Base-by-base conservation (phyloP, 1,284 basidiomycete species). In the Lentinus polychrous region DNA sequence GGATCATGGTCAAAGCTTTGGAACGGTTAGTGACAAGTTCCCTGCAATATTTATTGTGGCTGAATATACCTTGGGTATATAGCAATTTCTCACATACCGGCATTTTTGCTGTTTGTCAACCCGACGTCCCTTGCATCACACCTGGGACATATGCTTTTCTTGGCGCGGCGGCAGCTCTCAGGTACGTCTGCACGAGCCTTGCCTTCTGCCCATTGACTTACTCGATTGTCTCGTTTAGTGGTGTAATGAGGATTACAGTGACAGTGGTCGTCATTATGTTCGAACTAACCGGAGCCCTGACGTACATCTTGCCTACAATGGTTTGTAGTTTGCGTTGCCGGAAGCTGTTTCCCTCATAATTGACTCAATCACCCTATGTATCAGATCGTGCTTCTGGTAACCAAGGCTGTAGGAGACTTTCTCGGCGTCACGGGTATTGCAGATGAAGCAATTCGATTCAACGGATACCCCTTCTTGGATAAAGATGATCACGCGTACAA, bases 261-360 rank as follows among this genome's bases (percentile, higher is more conserved):
- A 93, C 94, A 0, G 94, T 99, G 1, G 96, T 98, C 1, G 96
- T 99, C 47, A 97, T 99, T 68, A 99, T 99, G 94, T 98, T 98
- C 65, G 96, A 99, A 64, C 76, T 99, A n/a, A 99, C 96, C 1
- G 96, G 96, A 8, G 95, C 96, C 1, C 68, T 99, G 58, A 98
- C 94, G 10, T 99, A 99, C 66, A 96, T 99, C 57, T 70, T 99
- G 23, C 96, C 96, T 0, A 96, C 94, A 3, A 99, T 99, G 96
- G 93, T 92, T 56, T 60, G 76, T 48, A 18, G 32, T 34, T 23
- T 27, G 22, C 47, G 33, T 45, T 53, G 45, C 20, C 22, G 24
- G n/a, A 10, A 18, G 22, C 24, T 46, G 2, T 24, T 14, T 20
- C 20, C 24, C 22, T 15, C 12, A 11, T 8, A 33, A 45, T 31